A percentile compares a stretch with the other conserved stretches of the same genome.
Conservation (phyloP, 495 filamentous ascomycete species). For the Podospora pseudopauciseta region DNA sequence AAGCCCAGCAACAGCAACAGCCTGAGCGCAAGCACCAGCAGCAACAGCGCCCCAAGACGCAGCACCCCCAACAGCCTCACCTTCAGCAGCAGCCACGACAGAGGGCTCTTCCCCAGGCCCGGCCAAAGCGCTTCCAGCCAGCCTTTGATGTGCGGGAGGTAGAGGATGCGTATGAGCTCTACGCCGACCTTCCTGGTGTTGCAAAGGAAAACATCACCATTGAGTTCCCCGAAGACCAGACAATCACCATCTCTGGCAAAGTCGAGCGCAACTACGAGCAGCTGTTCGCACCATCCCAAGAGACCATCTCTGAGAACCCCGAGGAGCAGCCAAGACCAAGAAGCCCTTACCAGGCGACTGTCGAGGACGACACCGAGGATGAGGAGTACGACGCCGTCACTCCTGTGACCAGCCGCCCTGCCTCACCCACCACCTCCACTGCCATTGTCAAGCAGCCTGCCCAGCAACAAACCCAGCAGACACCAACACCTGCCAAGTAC, state of each 20-base stretch:
- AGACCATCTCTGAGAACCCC: neutral
- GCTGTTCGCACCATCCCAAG: neutral
- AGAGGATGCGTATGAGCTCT: neutral
- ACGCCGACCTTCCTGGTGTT: neutral
- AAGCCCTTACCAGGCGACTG: neutral
- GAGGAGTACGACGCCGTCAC: neutral
- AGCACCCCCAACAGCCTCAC: neutral
- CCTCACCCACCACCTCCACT: neutral
- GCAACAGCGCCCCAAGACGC: neutral
- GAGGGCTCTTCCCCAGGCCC: neutral
- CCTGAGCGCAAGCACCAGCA: neutral
- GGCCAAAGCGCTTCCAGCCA: neutral
- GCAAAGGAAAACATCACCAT: neutral
- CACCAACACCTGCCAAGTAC: neutral
- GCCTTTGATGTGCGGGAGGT: neutral
- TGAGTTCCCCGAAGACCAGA: neutral
- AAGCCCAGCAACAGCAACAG: neutral
- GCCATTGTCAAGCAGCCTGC: neutral
- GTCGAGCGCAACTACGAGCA: neutral
- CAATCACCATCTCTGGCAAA: neutral
- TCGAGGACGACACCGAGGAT: neutral
- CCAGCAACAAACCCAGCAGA: neutral
- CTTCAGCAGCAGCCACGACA: neutral
- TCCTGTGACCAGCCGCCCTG: neutral
- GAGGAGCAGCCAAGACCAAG: neutral